Conservation (phyloP, 768 basidiomycete species). For the Rossbeevera mucosa region DNA sequence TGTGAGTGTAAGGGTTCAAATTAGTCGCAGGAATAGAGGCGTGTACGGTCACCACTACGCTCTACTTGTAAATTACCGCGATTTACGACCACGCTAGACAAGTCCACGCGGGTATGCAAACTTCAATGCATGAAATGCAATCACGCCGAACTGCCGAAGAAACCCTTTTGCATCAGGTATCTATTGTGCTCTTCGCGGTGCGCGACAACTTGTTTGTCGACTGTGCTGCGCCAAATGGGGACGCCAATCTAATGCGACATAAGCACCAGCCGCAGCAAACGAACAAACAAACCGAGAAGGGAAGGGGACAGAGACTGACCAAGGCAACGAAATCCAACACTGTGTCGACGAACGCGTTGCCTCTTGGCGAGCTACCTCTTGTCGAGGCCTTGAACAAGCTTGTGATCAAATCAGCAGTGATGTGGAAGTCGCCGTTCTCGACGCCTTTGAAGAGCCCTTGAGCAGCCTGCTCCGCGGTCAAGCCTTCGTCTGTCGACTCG, state of each 20-base stretch:
- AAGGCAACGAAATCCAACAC: conserved; percentile 39
- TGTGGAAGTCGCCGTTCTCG: conserved; percentile 64
- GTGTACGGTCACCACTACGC: not conserved
- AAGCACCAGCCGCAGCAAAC: not conserved
- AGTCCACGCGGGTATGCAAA: not conserved
- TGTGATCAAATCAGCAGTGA: conserved; percentile 67
- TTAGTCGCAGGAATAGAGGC: not conserved
- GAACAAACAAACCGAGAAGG: not conserved
- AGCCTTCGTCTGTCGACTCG: conserved; percentile 65
- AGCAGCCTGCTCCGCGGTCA: conserved; percentile 63
- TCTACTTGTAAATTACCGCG: not conserved
- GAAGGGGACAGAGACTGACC: conserved; percentile 31
- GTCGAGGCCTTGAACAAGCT: conserved; percentile 64
- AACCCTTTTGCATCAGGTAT: conserved; percentile 42
- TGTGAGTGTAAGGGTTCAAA: not conserved
- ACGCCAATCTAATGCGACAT: conserved; percentile 40
- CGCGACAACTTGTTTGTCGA: conserved; percentile 43
- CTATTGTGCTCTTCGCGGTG: conserved; percentile 45
- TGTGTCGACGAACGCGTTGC: conserved; percentile 55
- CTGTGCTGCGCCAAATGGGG: conserved; percentile 49
- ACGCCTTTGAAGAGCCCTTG: conserved; percentile 62
- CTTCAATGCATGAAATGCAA: not conserved
- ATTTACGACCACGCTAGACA: not conserved
- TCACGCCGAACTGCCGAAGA: conserved; percentile 30
- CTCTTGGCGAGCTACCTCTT: conserved; percentile 53